Evolutionary conservation across 495 filamentous ascomycete genomes (phyloP), one percentile per base, ranked within the genome.

Genomic region (Hyaloscypha hepaticicola): DNA sequence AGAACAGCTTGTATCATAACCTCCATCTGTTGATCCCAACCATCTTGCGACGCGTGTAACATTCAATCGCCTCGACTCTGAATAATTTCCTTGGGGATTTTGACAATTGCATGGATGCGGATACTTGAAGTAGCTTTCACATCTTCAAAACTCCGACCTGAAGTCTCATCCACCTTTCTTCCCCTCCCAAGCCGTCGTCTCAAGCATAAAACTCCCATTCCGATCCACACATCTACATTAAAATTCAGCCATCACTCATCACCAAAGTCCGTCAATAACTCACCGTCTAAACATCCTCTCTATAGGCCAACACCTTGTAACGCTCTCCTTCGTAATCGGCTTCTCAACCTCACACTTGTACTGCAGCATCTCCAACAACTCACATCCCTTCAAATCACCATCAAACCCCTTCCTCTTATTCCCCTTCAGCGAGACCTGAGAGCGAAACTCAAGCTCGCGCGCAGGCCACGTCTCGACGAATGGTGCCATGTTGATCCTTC

Each of bases 281-380:
- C 75, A 97, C 93, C 82, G 79, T 74, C 93, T 83, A 78, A 96
- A 96, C 69, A 90, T 81, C 71, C 91, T 81, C 72, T 91, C 83
- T 16, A 96, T 77, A 12, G 90, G 88, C 77, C 84, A 82, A 73
- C 93, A 97, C 53, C 83, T 77, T 21, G 92, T 83, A 27, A 80
- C 76, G 19, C 85, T 84, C 26, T 85, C 73, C 52, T 65, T 70
- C 41, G 80, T 69, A 24, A 81, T 80, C 45, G 86, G 78, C 1
- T 80, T 80, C 61, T 83, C 77, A 60, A 90, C 78, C 67, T 87
- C 78, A 74, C 93, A 96, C 3, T 86, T 84, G 76, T 95, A 96
- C 76, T 97, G 93, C 65, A 91, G 74, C 80, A 97, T 80, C 75
- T 90, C 87, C 60, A 90, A 73, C 31, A 96, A 79, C 72, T 88